Conservation (phyloP, 352 stramenopile species). For the Blastocystis sp. region DNA sequence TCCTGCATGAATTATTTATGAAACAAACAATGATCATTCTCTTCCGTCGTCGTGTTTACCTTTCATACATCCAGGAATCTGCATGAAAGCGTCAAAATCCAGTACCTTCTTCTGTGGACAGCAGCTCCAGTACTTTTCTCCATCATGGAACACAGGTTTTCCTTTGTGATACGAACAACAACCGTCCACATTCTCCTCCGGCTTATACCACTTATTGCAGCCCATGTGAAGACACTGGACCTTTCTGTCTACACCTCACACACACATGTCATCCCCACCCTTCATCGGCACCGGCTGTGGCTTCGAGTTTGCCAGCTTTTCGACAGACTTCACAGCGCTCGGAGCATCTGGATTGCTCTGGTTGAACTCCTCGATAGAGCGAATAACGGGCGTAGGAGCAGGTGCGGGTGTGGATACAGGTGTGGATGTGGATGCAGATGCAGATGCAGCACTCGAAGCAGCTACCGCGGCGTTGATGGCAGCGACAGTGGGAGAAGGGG, state of each 20-base stretch:
- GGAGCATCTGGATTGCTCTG: conserved; percentile 78
- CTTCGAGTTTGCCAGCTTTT: conserved; percentile 65
- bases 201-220: conserved; percentile 82
- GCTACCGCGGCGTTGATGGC: conserved; percentile 68
- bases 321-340: conserved; percentile 73
- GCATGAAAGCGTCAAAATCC: conserved; percentile 84
- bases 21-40: conserved; percentile 27
- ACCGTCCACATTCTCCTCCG: conserved; percentile 75
- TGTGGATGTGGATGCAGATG: background rate
- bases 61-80: conserved; percentile 77
- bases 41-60: conserved; percentile 74
- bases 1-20: conserved; percentile 17
- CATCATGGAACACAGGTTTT: conserved; percentile 83
- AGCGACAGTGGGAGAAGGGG: conserved; percentile 75
- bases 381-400: conserved; percentile 69
- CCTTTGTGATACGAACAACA: conserved; percentile 76
- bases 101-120: conserved; percentile 73
- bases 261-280: conserved; percentile 59
- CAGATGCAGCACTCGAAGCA: background rate
- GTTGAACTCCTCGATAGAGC: conserved; percentile 86
- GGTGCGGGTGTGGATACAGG: background rate
- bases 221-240: conserved; percentile 81
- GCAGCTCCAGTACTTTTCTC: conserved; percentile 85
- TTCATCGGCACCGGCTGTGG: conserved; percentile 46
- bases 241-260: conserved; percentile 77